Evolutionary conservation across 1,284 basidiomycete genomes (phyloP), one percentile per base, ranked within the genome.

Genomic region (Austroboletus novae-zelandiae): DNA sequence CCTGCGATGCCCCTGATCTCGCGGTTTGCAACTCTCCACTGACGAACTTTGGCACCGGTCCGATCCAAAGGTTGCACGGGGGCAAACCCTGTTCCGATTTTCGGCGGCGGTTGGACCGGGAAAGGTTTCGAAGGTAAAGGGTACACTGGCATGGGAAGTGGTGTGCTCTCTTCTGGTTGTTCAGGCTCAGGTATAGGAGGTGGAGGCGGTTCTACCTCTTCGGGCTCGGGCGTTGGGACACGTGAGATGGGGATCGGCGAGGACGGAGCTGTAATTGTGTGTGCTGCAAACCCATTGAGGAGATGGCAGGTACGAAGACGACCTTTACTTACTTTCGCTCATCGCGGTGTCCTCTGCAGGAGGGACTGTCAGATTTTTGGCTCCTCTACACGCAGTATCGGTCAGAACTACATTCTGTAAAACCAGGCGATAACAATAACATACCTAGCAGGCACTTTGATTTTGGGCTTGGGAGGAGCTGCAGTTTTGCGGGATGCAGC

Each of bases 1-100:
- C 87, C 87, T 30, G 83, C 88, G 48, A 90, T 88, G 9, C 87
- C 88, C 39, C 85, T 75, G 43, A 90, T 80, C 65, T 90, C 88
- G 44, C 88, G 79, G 51, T 84, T 76, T 6, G 85, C 87, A 39
- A 77, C 64, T 42, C 86, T 77, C 87, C 87, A 90, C 51, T 78
- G 80, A 39, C 87, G 79, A 14, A 80, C 79, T 56, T 80, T 78
- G 37, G 75, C 77, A 10, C 73, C 72, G 29, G 72, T 77, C 59
- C 78, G 81, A 62, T 90, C 88, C 27, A 90, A 72, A 40, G 84
- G 76, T 32, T 84, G 66, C 15, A 75, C 64, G 0, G 84, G 81
- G 14, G 87, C 84, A 56, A 86, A 84, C 9, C 86, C 85, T 8
- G 84, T 76, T n/a, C 74, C 71, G 10, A 89, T 81, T 69, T 89